A percentile compares a stretch with the other conserved stretches of the same genome.
phyloP scores from a whole-genome alignment of 2,329 filamentous ascomycete species.

The Drechmeria coniospora region DNA sequence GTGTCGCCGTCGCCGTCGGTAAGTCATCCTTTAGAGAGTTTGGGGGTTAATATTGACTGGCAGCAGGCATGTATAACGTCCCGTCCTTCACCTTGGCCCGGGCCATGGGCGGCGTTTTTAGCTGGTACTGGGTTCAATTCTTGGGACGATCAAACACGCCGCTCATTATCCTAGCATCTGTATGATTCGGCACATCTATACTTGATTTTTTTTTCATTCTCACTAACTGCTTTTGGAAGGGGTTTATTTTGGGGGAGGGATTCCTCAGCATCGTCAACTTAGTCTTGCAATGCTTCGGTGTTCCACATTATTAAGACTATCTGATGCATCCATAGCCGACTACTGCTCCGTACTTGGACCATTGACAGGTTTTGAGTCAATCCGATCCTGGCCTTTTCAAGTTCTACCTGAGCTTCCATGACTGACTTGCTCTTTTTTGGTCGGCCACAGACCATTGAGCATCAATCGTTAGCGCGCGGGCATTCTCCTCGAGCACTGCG shows the following conservation, averaged over 20 bases:
- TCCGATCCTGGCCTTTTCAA: too few species aligned
- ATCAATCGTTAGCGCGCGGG: slow-evolving; percentile 50
- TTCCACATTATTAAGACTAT: slow-evolving; percentile 51
- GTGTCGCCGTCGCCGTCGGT: slow-evolving; percentile 91
- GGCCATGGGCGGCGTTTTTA: slow-evolving; percentile 58
- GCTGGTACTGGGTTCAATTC: slow-evolving; percentile 60
- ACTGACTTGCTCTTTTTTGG: slow-evolving; percentile 26
- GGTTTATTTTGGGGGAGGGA: slow-evolving; percentile 84
- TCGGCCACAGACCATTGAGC: slow-evolving; percentile 42
- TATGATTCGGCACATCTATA: too few species aligned
- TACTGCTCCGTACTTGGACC: too few species aligned
- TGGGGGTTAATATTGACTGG: neutral
- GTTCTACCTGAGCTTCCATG: slow-evolving; percentile 34
- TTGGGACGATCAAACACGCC: slow-evolving; percentile 47
- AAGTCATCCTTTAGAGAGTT: slow-evolving; percentile 9
- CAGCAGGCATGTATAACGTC: slow-evolving; percentile 83
- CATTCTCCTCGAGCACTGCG: slow-evolving; percentile 51
- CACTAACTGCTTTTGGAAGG: slow-evolving; percentile 26
- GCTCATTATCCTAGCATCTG: slow-evolving; percentile 72
- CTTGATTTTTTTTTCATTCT: too few species aligned
- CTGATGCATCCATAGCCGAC: too few species aligned
- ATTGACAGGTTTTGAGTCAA: too few species aligned
- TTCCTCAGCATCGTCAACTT: slow-evolving; percentile 86
- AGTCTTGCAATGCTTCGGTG: slow-evolving; percentile 57
- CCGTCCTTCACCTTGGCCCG: slow-evolving; percentile 88